These are phyloP conservation scores for Ceratobasidium sp. DNA, from an alignment of 1,284 basidiomycete genomes.

Conservation along the genomic window DNA sequence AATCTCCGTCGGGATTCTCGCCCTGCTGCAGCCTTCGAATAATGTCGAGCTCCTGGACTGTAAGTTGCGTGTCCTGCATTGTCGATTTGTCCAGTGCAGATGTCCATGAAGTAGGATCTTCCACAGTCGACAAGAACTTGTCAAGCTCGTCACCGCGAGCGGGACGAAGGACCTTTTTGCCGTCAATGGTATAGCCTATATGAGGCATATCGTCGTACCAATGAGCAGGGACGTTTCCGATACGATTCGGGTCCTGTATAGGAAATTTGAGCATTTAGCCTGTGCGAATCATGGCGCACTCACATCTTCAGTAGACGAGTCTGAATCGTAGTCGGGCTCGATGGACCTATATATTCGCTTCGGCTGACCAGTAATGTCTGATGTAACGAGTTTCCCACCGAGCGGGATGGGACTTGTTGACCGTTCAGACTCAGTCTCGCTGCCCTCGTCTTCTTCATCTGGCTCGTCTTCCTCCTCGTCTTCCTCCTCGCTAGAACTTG, in stretches of 20 bases:
- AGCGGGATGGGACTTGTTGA: conserved; percentile 56
- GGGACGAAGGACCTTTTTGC: conserved; percentile 93
- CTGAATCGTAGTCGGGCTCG: conserved; percentile 95
- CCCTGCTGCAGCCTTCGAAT: conserved; percentile 89
- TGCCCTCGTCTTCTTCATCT: conserved; percentile 55
- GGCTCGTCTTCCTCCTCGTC: conserved; percentile 57
- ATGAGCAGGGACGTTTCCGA: conserved; percentile 95
- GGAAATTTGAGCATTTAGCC: conserved; percentile 38
- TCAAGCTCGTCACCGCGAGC: conserved; percentile 97
- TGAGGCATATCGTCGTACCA: conserved; percentile 99
- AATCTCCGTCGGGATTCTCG: conserved; percentile 91
- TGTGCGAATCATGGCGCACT: conserved; percentile 54
- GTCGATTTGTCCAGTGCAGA: conserved; percentile 91
- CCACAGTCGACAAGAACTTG: conserved; percentile 94
- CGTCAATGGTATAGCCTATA: conserved; percentile 96
- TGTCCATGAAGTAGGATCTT: conserved; percentile 93
- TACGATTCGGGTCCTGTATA: conserved; percentile 85
- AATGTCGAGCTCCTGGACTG: conserved; percentile 93
- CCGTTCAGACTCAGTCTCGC: conserved; percentile 55
- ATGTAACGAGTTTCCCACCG: conserved; percentile 74
- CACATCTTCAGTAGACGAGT: conserved; percentile 97
- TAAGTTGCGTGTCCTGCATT: conserved; percentile 88
- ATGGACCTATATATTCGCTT: conserved; percentile 94
- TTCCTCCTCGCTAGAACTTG: conserved; percentile 60
- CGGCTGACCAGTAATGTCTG: conserved; percentile 85